Conservation (phyloP, 1,284 basidiomycete genomes). For the Ganoderma lingzhi region DNA sequence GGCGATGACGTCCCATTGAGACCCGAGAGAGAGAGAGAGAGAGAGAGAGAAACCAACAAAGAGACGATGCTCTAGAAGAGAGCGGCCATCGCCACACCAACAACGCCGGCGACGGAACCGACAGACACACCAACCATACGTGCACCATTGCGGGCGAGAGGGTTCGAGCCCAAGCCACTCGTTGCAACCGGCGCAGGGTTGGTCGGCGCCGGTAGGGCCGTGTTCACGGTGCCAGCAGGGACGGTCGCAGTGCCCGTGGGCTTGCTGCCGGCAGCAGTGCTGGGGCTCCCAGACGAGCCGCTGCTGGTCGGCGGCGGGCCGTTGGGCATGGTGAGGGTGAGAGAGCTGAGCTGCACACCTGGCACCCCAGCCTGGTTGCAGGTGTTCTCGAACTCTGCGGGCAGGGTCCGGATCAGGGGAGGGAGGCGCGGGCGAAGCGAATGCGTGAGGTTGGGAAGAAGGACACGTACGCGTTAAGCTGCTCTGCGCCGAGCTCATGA, state of each 20-base stretch:
- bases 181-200: background rate
- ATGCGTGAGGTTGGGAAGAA: background rate
- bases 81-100: background rate
- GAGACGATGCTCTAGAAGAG: background rate
- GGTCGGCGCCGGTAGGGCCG: background rate
- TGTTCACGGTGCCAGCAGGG: conserved; percentile 2
- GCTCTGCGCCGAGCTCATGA: conserved; percentile 17
- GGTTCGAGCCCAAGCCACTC: conserved; percentile 5
- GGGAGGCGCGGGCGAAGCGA: background rate
- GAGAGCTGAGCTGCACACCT: conserved; percentile 4
- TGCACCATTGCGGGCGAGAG: conserved; percentile 12
- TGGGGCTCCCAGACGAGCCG: conserved; percentile 1
- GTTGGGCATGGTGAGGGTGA: conserved; percentile 18
- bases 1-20: background rate
- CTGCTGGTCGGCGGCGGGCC: background rate
- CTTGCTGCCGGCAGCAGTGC: conserved; percentile 1
- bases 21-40: background rate
- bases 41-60: background rate
- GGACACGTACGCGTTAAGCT: conserved; percentile 22
- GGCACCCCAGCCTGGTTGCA: conserved; percentile 15
- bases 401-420: background rate
- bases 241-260: background rate
- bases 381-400: conserved; percentile 18
- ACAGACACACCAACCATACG: background rate
- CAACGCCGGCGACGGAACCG: background rate